These are phyloP conservation scores for Selaginella tamariscina DNA, from an alignment of 75 land plant species.

Conservation along the genomic window DNA sequence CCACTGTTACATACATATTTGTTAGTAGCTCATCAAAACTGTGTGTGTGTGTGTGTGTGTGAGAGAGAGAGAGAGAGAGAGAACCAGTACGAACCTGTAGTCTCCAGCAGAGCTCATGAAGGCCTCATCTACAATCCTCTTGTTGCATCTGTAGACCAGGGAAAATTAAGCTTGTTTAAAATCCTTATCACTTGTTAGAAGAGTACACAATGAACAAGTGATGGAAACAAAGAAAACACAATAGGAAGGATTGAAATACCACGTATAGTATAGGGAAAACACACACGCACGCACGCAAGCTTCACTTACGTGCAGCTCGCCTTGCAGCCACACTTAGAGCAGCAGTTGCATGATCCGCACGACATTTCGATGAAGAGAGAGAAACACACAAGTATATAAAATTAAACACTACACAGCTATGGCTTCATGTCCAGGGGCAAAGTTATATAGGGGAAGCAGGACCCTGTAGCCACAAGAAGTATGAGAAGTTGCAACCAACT, in stretches of 20 bases:
- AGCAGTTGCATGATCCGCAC: constrained; percentile 12
- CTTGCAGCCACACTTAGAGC: constrained; percentile 16
- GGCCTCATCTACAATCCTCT: not conserved
- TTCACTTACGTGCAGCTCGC: constrained; percentile 11
- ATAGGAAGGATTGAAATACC: not conserved
- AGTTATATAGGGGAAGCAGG: not conserved
- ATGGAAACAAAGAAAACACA: not conserved
- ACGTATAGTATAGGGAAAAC: no score
- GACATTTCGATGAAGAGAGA: constrained; percentile 8
- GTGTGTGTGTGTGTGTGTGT: no score
- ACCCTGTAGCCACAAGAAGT: not conserved
- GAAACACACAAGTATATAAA: not conserved
- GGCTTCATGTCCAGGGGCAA: not conserved
- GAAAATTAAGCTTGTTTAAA: not conserved
- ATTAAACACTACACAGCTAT: not conserved
- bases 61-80: not conserved
- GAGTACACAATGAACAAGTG: not conserved
- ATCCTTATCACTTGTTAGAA: not conserved
- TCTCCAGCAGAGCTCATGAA: not conserved
- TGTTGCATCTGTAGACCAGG: not conserved
- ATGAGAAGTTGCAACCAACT: not conserved
- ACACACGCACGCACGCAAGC: not conserved
- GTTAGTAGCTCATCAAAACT: no score
- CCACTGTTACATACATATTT: not conserved
- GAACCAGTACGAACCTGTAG: not conserved